These are phyloP conservation scores for Penicillium chermesinum DNA, from an alignment of 495 filamentous ascomycete species.

Conservation along the genomic window DNA sequence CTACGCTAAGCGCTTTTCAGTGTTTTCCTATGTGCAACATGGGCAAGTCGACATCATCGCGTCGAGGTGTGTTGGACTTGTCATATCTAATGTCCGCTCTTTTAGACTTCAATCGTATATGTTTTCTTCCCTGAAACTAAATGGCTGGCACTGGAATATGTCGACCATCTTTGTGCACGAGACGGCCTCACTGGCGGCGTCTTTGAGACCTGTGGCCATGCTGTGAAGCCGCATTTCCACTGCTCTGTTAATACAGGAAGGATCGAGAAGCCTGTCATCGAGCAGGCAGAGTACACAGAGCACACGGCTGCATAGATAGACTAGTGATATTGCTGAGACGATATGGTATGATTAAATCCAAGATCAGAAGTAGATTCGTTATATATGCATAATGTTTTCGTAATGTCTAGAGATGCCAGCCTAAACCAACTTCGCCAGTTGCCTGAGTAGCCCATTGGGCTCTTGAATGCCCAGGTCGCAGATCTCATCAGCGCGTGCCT, in stretches of 20 bases:
- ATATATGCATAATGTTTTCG: not conserved
- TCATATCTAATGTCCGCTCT: not conserved
- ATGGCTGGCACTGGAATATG: constrained; percentile 65
- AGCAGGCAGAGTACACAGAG: not conserved
- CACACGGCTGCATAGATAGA: no score
- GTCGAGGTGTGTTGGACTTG: not conserved
- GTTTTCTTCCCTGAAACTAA: constrained; percentile 65
- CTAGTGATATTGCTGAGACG: no score
- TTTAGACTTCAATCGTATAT: constrained; percentile 60
- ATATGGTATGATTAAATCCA: no score
- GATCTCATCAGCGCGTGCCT: constrained; percentile 23
- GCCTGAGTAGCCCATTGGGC: constrained; percentile 18
- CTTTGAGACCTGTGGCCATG: constrained; percentile 23
- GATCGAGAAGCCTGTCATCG: constrained; percentile 10
- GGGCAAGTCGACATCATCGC: constrained; percentile 16
- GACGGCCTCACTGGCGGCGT: constrained; percentile 36
- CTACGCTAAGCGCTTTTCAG: no score
- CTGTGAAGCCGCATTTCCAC: constrained; percentile 16
- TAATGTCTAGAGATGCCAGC: not conserved
- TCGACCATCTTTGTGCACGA: constrained; percentile 53
- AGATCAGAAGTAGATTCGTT: not conserved
- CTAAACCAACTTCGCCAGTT: constrained; percentile 15
- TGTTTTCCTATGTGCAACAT: constrained; percentile 22
- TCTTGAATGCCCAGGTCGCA: constrained; percentile 14
- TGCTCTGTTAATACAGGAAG: constrained; percentile 12